phyloP scores from a whole-genome alignment of 1,139 yeast genomes.

The Blastobotrys arbuscula region DNA sequence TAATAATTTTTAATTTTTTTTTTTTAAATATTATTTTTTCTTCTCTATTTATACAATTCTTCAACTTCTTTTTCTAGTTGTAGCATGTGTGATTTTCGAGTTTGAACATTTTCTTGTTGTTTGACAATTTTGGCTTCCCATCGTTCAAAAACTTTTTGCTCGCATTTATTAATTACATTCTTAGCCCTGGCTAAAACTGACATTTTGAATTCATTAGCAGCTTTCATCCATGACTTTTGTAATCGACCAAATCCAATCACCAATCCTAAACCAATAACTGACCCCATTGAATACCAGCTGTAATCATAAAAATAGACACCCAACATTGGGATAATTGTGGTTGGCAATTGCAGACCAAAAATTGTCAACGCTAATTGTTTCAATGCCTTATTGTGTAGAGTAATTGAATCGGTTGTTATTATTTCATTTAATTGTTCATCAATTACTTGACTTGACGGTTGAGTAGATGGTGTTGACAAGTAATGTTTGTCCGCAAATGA shows the following conservation, averaged over 20 bases:
- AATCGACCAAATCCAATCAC: conserved; percentile 34
- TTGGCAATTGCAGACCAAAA: conserved; percentile 36
- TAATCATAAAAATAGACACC: conserved; percentile 32
- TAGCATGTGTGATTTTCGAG: conserved; percentile 22
- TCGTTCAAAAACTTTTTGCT: conserved; percentile 26
- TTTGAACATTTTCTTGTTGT: conserved; percentile 23
- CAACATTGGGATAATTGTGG: conserved; percentile 29
- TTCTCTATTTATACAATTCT: conserved; percentile 4
- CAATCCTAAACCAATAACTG: conserved; percentile 35
- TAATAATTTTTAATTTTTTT: background rate
- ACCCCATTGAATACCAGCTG: conserved; percentile 34
- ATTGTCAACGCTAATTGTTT: conserved; percentile 26
- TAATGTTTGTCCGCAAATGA: conserved; percentile 26
- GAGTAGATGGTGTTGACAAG: conserved; percentile 1
- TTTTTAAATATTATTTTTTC: background rate
- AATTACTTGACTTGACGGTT: conserved; percentile 10
- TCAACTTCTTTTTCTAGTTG: conserved; percentile 16
- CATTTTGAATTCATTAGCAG: conserved; percentile 24
- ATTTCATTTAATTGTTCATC: conserved; percentile 14
- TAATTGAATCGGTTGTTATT: conserved; percentile 19
- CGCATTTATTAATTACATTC: conserved; percentile 18
- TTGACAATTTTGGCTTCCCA: conserved; percentile 33
- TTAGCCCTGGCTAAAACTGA: conserved; percentile 28
- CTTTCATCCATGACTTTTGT: conserved; percentile 34
- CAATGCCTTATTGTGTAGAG: conserved; percentile 30